These are phyloP conservation scores for Epichloe amarillans DNA, from an alignment of 2,329 filamentous ascomycete species.

Conservation along the genomic window DNA sequence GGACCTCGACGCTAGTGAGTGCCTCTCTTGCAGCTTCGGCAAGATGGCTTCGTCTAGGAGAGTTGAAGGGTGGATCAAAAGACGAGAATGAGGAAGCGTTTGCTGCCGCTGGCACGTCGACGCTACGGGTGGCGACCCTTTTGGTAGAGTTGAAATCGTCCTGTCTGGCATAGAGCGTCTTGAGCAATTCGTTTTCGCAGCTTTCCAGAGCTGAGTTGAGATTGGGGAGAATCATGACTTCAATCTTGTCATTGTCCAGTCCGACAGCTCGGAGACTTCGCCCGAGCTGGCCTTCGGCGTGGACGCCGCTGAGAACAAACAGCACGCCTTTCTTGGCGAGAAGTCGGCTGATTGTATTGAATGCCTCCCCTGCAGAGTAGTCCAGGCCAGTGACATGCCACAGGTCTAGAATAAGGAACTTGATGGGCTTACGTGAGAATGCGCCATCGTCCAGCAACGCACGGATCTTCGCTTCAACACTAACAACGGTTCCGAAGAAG, in stretches of 20 bases:
- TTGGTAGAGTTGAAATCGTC: constrained; percentile 41
- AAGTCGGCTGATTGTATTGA: constrained; percentile 81
- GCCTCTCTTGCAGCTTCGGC: constrained; percentile 66
- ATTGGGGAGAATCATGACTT: constrained; percentile 71
- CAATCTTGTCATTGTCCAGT: constrained; percentile 57
- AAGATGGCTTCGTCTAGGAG: constrained; percentile 67
- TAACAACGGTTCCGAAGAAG: constrained; percentile 97
- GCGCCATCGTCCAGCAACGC: constrained; percentile 69
- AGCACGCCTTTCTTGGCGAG: constrained; percentile 64
- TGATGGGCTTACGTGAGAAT: constrained; percentile 66
- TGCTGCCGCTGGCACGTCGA: constrained; percentile 32
- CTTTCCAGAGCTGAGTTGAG: constrained; percentile 88
- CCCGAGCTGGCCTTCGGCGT: constrained; percentile 62
- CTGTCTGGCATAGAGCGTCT: constrained; percentile 60
- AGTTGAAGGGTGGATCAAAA: constrained; percentile 45
- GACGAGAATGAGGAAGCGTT: constrained; percentile 20
- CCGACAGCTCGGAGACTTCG: constrained; percentile 72
- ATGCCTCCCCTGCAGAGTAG: constrained; percentile 95
- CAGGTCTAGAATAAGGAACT: constrained; percentile 81
- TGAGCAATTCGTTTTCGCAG: constrained; percentile 88
- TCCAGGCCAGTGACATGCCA: constrained; percentile 84
- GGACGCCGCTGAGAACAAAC: constrained; percentile 72
- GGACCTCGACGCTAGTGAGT: constrained; percentile 51
- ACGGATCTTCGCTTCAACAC: constrained; percentile 80
- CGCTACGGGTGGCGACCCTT: constrained; percentile 27